Conservation (phyloP, 257 asterid genomes). For the Agastache rugosa region DNA sequence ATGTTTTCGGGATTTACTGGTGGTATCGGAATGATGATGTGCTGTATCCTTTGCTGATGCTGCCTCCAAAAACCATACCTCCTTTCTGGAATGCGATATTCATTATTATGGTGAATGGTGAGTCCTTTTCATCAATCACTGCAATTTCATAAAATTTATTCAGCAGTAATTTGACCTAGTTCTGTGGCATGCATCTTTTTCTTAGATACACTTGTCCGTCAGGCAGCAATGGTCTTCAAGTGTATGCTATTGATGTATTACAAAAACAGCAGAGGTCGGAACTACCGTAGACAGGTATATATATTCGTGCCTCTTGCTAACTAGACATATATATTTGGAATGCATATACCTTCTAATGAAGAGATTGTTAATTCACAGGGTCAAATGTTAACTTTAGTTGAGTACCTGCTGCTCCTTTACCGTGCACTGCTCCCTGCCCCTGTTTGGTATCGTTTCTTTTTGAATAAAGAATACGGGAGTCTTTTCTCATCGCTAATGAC, state of each 20-base stretch:
- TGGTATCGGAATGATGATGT: constrained; percentile 80
- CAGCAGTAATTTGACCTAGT: constrained; percentile 27
- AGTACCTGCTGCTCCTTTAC: constrained; percentile 75
- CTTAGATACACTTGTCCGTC: constrained; percentile 82
- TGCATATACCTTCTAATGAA: constrained; percentile 29
- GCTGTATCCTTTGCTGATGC: constrained; percentile 72
- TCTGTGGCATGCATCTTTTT: constrained; percentile 26
- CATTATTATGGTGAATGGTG: constrained; percentile 90
- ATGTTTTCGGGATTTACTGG: constrained; percentile 77
- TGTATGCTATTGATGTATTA: constrained; percentile 70
- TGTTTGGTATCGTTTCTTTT: constrained; percentile 92
- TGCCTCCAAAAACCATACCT: constrained; percentile 85
- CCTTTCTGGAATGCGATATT: constrained; percentile 93
- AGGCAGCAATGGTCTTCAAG: constrained; percentile 78
- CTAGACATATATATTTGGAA: not conserved
- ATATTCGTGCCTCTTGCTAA: not conserved
- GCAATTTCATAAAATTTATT: constrained; percentile 24
- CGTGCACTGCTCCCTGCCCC: constrained; percentile 92
- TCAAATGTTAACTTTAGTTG: constrained; percentile 82
- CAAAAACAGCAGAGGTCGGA: constrained; percentile 76
- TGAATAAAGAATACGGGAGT: constrained; percentile 94
- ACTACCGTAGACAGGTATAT: constrained; percentile 79
- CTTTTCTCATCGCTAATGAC: constrained; percentile 88
- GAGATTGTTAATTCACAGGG: constrained; percentile 54
- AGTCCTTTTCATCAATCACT: constrained; percentile 35